Evolutionary conservation across 345 rosid species (phyloP), one percentile per base, ranked within the genome.

Genomic region (Arabidopsis arenosa): DNA sequence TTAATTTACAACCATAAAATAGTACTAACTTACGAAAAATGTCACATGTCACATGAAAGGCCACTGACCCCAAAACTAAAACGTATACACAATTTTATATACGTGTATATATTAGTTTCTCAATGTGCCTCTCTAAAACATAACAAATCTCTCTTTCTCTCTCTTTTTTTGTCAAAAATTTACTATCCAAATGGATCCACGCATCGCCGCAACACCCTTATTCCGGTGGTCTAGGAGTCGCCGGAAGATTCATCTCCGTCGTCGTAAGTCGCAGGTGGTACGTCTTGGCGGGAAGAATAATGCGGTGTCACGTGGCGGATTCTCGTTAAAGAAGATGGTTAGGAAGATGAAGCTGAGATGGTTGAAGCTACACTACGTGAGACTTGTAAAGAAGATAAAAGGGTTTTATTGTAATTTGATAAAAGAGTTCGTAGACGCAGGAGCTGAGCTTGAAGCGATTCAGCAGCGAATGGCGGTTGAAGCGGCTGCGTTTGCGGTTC

Each of bases 381-480:
- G 81, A 59, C 66, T 87, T 59, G 41, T 89, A 36, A 86, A 64
- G 79, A 89, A 83, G 86, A 68, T 93, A 0, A 87, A 83, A 79
- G 81, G 74, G 18, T 83, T 82, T 63, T 91, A 93, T 59, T 2
- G 63, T 41, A 82, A 85, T 48, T 58, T 89, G 80, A 73, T 89
- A 0, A 81, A 80, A 78, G 96, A 93, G 70, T 66, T 93, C 0
- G 15, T 71, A 13, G 85, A 83, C 9, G 85, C 87, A 10, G 80
- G 89, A 17, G 68, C 84, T 60, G 81, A 68, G 10, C 0, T 83
- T 10, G 97, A 90, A 64, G 56, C 80, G 58, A 80, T 85, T 52
- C 95, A 90, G 26, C 93, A 88, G 43, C 58, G 93, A 81, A 53
- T 86, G 68, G 65, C 85, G 15, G 75, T 86, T 85, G 96, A 90